A percentile compares a stretch with the other conserved stretches of the same genome.
Conservation (phyloP, 805 yeast genomes). For the Maudiozyma turicensis region DNA sequence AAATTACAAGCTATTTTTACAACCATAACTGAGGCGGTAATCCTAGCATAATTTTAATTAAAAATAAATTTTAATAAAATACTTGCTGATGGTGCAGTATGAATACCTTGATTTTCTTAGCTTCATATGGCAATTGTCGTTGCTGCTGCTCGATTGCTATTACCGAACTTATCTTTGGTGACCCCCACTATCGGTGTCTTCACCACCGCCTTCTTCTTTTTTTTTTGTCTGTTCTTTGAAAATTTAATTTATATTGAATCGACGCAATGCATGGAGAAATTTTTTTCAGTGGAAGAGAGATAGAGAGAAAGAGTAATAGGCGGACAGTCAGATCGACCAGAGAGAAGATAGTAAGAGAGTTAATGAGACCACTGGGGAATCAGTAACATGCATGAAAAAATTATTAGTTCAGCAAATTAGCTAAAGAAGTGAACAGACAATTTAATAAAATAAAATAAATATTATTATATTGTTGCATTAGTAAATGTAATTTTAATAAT, state of each 20-base stretch:
- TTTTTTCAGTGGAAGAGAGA: too few species aligned
- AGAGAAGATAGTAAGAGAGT: background rate
- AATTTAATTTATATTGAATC: background rate
- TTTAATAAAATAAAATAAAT: too few species aligned
- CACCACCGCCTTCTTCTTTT: background rate
- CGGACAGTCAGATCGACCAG: too few species aligned
- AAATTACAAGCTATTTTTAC: too few species aligned
- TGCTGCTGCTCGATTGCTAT: background rate
- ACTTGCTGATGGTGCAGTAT: too few species aligned
- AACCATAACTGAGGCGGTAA: too few species aligned
- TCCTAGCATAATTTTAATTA: too few species aligned
- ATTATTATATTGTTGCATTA: too few species aligned
- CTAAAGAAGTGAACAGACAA: background rate
- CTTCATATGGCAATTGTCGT: background rate
- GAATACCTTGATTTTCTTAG: background rate
- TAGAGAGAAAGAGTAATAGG: too few species aligned
- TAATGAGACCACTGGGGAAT: background rate
- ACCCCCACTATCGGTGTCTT: background rate
- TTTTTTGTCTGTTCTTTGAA: background rate
- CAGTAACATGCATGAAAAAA: background rate
- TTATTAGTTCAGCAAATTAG: background rate
- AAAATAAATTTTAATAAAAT: too few species aligned
- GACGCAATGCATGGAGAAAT: background rate
- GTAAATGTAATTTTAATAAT: too few species aligned
- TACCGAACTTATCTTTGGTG: too few species aligned